A percentile compares a stretch with the other conserved stretches of the same genome.
phyloP scores from a whole-genome alignment of 106 monocot species.

The Acanthochlamys bracteata region DNA sequence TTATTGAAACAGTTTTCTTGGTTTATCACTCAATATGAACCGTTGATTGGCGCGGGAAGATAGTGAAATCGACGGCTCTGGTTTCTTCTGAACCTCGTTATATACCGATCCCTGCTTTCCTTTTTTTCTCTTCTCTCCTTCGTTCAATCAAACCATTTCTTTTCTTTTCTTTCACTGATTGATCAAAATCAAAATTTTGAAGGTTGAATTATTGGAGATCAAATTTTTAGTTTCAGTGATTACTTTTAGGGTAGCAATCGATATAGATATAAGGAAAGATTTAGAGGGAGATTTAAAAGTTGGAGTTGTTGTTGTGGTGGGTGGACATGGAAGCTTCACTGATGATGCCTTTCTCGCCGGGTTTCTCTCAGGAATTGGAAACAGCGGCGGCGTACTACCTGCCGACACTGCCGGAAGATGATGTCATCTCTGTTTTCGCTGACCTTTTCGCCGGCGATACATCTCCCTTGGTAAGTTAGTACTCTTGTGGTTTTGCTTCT shows the following conservation, averaged over 20 bases:
- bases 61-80: background rate
- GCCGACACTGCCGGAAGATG: constrained; percentile 6
- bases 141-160: no score
- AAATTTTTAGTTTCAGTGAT: no score
- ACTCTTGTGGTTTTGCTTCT: background rate
- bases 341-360: constrained; percentile 17
- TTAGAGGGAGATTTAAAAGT: no score
- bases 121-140: background rate
- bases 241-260: no score
- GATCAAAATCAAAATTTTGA: no score
- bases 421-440: constrained; percentile 6
- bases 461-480: constrained; percentile 7
- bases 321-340: constrained; percentile 20
- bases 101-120: background rate
- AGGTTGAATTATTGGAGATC: no score
- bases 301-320: background rate
- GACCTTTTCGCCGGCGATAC: background rate
- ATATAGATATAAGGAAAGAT: no score
- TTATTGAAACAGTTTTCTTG: no score
- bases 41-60: background rate
- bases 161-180: no score
- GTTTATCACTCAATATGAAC: background rate
- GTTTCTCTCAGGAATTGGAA: background rate
- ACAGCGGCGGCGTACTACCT: background rate
- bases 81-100: background rate